Evolutionary conservation across 1,284 basidiomycete genomes (phyloP).

Genomic region (Golubevia sp.): DNA sequence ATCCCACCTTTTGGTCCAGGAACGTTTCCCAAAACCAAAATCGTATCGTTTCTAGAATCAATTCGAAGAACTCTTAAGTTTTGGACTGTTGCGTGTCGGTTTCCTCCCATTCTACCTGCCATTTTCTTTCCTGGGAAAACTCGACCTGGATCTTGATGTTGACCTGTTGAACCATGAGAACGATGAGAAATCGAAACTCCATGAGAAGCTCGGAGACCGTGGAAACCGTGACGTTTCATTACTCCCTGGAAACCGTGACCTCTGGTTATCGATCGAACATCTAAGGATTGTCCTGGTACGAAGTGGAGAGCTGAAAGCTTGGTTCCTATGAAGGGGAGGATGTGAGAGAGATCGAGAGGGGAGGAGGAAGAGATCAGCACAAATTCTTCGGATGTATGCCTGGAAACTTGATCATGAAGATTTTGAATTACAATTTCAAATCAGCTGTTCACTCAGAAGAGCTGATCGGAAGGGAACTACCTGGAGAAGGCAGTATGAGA

Average conservation of each 20-base stretch:
- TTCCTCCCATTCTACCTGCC: constrained; percentile 60
- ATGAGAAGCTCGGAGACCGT: constrained; percentile 52
- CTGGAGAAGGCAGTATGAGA: no score
- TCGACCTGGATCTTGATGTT: constrained; percentile 57
- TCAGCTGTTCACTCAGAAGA: no score
- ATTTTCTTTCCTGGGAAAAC: constrained; percentile 60
- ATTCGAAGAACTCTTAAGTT: constrained; percentile 52
- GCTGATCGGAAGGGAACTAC: no score
- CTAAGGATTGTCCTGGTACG: constrained; percentile 58
- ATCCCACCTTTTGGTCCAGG: constrained; percentile 52
- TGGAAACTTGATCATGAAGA: no score
- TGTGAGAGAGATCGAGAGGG: constrained; percentile 1
- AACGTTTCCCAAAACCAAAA: constrained; percentile 54
- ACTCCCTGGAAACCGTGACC: constrained; percentile 60
- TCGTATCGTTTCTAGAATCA: constrained; percentile 42
- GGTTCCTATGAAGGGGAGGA: constrained; percentile 22
- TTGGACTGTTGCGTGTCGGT: constrained; percentile 49
- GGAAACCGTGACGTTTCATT: constrained; percentile 60
- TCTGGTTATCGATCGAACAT: constrained; percentile 50
- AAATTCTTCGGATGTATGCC: not conserved
- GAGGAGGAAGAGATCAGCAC: not conserved
- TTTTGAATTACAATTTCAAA: no score
- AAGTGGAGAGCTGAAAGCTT: constrained; percentile 55
- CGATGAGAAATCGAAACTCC: constrained; percentile 59
- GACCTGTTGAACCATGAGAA: constrained; percentile 55